Base-by-base conservation (phyloP, 345 rosid species). In the Brassica cretica region DNA sequence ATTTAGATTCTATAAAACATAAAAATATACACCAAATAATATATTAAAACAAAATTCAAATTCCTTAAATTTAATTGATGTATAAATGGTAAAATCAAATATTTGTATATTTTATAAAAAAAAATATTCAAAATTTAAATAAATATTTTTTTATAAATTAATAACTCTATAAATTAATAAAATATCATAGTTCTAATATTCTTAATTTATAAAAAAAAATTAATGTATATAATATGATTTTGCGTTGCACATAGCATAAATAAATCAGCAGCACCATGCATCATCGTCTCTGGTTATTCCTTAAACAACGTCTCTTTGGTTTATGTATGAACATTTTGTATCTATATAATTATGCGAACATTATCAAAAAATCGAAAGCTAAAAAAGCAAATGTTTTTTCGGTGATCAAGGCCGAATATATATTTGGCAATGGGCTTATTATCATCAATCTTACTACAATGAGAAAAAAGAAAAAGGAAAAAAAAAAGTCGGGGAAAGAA, bases 391-490 rank as follows among this genome's bases (percentile, higher is more conserved):
- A 15, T 55, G 15, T 8, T 7, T 49, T 19, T 16, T 63, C 18
- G 16, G 51, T 68, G 27, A 68, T 76, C 49, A 49, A 46, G 63
- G 74, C 74, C 74, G 46, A 44, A 6, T 16, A 0, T 44, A 15
- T 61, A 32, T 56, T 15, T 37, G 19, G 30, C 7, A 60, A 68
- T 68, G 79, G 79, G 79, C 74, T 76, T 68, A 37, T 55, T 61
- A 56, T 66, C 72, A 56, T 66, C 59, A 12, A 35, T 59, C 24
- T 30, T 29, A 12, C 46, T 67, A 32, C 5, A 29, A 2, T 12
- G n/a, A 6, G 8, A 5, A 16, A 6, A 1, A 5, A 1, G 0
- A 2, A 55, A 32, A 4, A 1, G 6, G 0, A 74, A 3, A 53
- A 10, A 37, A 7, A 67, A 6, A 1, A 49, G 2, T 33, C 56